Percentiles rank a stretch among this genome's conserved stretches.
Evolutionary conservation across 2,329 filamentous ascomycete species (phyloP).

Genomic region (Trichophyton mentagrophytes): DNA sequence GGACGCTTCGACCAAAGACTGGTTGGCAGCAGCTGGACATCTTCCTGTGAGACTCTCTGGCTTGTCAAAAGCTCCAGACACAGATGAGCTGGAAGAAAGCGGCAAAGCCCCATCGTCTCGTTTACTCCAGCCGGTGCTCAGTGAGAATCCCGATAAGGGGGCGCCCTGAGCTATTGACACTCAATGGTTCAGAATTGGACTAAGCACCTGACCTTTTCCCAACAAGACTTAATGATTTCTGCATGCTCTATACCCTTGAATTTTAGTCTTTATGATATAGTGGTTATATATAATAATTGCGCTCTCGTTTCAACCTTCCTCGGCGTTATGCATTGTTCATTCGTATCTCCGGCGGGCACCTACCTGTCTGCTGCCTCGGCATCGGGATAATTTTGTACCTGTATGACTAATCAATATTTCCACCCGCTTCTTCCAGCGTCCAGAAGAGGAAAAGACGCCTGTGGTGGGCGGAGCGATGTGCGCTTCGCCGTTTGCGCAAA

Average conservation of each 20-base stretch:
- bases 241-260: neutral
- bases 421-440: neutral
- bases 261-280: neutral
- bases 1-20: neutral
- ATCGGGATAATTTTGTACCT: neutral
- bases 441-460: neutral
- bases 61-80: neutral
- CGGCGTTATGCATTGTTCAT: neutral
- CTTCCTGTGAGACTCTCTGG: neutral
- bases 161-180: neutral
- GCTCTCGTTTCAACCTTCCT: neutral
- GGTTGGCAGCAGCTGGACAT: neutral
- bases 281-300: neutral
- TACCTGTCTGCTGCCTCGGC: neutral
- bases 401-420: neutral
- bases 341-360: neutral
- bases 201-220: too few species aligned
- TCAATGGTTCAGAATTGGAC: too few species aligned
- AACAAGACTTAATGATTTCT: too few species aligned
- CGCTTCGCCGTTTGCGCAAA: neutral
- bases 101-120: neutral
- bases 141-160: neutral
- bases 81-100: neutral
- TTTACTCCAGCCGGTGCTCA: neutral
- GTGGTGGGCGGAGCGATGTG: neutral